Percentiles rank a stretch among this genome's conserved stretches.
These are phyloP conservation scores for Didymella exigua DNA, from an alignment of 2,329 filamentous ascomycete species.

Conservation along the genomic window DNA sequence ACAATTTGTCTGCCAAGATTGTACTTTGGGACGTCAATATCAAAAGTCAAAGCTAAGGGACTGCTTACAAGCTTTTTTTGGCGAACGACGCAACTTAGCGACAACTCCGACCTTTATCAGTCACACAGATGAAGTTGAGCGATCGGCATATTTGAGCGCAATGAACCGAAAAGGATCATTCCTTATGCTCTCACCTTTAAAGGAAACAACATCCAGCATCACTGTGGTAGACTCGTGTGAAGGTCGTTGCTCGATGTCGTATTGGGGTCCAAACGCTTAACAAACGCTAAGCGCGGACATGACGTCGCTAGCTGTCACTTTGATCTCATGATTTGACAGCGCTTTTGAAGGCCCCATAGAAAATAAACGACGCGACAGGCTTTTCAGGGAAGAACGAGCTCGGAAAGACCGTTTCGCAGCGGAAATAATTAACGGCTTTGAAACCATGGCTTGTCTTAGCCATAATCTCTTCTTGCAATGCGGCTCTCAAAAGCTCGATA, in stretches of 20 bases:
- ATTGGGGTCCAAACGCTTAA: not conserved
- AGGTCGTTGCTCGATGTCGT: not conserved
- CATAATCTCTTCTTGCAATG: slow-evolving; percentile 11
- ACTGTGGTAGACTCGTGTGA: not conserved
- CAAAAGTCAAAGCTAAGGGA: not conserved
- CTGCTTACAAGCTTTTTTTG: not conserved
- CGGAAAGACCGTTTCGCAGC: slow-evolving; percentile 13
- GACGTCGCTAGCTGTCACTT: not conserved
- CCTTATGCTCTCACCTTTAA: no score
- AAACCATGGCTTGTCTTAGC: slow-evolving; percentile 1
- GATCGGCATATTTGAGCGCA: no score
- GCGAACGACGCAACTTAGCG: not conserved
- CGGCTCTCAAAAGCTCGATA: slow-evolving; percentile 9
- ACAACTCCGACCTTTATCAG: not conserved
- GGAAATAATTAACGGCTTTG: slow-evolving; percentile 24
- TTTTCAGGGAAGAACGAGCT: not conserved
- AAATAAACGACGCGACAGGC: not conserved
- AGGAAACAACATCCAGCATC: no score
- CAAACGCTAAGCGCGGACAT: not conserved
- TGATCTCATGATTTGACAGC: not conserved
- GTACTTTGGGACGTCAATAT: no score
- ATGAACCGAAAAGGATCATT: no score
- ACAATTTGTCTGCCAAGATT: not conserved
- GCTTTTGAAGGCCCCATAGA: not conserved
- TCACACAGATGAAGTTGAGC: no score